Percentiles rank a stretch among this genome's conserved stretches.
phyloP scores from a whole-genome alignment of 2,329 filamentous ascomycete species.

The Alternaria sp. region DNA sequence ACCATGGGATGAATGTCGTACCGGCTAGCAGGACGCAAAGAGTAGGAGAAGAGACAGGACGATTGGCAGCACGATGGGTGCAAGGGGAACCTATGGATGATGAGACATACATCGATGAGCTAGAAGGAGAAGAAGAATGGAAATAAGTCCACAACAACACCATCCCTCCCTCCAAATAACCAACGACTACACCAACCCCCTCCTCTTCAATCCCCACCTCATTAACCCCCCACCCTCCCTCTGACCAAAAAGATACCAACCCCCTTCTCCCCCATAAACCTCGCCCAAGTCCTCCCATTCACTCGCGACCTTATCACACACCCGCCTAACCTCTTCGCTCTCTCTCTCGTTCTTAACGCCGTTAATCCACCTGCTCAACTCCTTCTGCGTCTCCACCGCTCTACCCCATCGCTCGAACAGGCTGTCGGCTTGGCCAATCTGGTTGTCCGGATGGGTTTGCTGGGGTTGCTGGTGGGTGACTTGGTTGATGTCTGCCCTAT shows the following conservation, averaged over 20 bases:
- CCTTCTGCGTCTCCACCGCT: background rate
- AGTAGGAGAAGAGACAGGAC: slow-evolving; percentile 42
- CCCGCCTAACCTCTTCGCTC: background rate
- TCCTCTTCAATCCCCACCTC: background rate
- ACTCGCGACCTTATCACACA: background rate
- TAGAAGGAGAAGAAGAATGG: background rate
- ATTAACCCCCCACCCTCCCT: background rate
- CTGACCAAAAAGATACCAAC: background rate
- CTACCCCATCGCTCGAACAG: background rate
- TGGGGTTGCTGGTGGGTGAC: background rate
- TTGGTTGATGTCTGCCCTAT: background rate
- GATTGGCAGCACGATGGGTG: slow-evolving; percentile 46
- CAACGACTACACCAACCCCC: background rate
- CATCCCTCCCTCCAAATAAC: background rate
- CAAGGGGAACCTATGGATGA: slow-evolving; percentile 4
- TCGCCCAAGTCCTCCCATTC: background rate
- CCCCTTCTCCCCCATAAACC: background rate
- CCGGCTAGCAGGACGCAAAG: slow-evolving; percentile 31
- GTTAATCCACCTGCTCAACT: background rate
- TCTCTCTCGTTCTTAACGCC: background rate
- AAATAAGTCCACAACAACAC: too few species aligned
- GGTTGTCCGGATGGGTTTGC: accelerated
- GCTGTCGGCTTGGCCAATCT: accelerated
- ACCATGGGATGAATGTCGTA: slow-evolving; percentile 51
- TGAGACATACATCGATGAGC: slow-evolving; percentile 9